Conservation (phyloP, 345 rosid genomes). For the Hevea brasiliensis region DNA sequence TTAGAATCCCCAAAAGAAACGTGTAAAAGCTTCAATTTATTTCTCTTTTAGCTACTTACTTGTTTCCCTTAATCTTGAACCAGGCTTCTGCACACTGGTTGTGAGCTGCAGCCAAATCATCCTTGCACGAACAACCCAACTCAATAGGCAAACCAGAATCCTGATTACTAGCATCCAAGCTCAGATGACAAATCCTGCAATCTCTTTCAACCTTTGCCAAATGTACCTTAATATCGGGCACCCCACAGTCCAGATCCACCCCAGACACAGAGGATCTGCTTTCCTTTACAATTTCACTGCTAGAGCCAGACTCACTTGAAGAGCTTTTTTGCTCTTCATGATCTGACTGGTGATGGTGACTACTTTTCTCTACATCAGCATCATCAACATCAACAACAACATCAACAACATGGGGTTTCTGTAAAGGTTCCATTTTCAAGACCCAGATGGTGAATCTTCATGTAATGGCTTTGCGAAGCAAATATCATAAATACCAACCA, state of each 20-base stretch:
- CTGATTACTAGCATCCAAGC: conserved; percentile 23
- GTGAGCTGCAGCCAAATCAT: conserved; percentile 38
- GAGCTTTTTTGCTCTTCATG: conserved; percentile 29
- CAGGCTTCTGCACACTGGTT: conserved; percentile 38
- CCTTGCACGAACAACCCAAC: conserved; percentile 36
- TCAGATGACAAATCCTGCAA: conserved; percentile 39
- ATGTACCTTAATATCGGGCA: conserved; percentile 34
- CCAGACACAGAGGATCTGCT: conserved; percentile 23
- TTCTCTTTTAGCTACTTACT: conserved; percentile 20
- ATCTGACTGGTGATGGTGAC: conserved; percentile 21
- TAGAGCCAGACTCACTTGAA: conserved; percentile 25
- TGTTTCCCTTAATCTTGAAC: conserved; percentile 39
- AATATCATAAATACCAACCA: conserved; percentile 41
- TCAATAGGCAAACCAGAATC: conserved; percentile 32
- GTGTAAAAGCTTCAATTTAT: not conserved
- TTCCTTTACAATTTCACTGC: conserved; percentile 29
- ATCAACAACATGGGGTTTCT: conserved; percentile 35
- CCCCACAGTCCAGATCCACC: conserved; percentile 32
- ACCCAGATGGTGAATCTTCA: conserved; percentile 50
- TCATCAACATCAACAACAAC: not conserved
- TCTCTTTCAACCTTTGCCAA: conserved; percentile 27
- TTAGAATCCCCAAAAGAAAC: not conserved
- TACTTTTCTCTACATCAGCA: conserved; percentile 13
- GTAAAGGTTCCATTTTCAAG: conserved; percentile 45
- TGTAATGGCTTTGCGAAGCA: conserved; percentile 32